Base-by-base conservation (phyloP, 805 yeast species). In the Myxozyma udenii region DNA sequence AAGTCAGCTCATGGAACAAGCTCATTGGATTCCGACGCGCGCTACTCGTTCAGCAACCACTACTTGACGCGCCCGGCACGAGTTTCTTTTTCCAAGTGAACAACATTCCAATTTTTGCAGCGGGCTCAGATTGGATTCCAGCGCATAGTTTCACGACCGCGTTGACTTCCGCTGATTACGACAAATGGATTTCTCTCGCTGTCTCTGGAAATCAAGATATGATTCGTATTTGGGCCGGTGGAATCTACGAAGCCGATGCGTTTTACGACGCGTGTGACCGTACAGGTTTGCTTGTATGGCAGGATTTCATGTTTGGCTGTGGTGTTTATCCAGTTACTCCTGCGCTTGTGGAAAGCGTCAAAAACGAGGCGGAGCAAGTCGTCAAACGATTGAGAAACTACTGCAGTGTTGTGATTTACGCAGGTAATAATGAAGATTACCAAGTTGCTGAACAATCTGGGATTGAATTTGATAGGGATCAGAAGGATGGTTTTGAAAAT, bases 261-360 rank as follows among this genome's bases (percentile, higher is more conserved):
- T 73, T 76, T 56, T 76, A 76, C 58, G 64, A 68, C 24, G 70
- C 67, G 51, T 76, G 79, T 62, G 79, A 76, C 55, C 44, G 68
- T 18, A 52, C 66, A 2, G 79, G 79, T 2, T 47, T 78, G 9
- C 41, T 78, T 58, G 74, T 78, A 6, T 78, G 80, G 79, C 81
- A 78, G 48, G 82, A 78, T 59, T 76, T 78, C 61, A 73, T 77
- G 80, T 78, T 78, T 68, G 81, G 78, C 1, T 78, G 82, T 65
- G 81, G 80, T 1, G 77, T 73, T 44, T 78, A 78, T 53, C 81
- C 81, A 2, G 75, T 69, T 3, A 67, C 74, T 54, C 61, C 61
- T 2, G 64, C 60, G 11, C 75, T 75, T 52, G 58, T 69, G 21
- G 62, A 61, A 3, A 63, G 61, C 39, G 77, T 78, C 3, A 33